A percentile compares a stretch with the other conserved stretches of the same genome.
phyloP scores from a whole-genome alignment of 179 eudicot species.

The Corrigiola litoralis region DNA sequence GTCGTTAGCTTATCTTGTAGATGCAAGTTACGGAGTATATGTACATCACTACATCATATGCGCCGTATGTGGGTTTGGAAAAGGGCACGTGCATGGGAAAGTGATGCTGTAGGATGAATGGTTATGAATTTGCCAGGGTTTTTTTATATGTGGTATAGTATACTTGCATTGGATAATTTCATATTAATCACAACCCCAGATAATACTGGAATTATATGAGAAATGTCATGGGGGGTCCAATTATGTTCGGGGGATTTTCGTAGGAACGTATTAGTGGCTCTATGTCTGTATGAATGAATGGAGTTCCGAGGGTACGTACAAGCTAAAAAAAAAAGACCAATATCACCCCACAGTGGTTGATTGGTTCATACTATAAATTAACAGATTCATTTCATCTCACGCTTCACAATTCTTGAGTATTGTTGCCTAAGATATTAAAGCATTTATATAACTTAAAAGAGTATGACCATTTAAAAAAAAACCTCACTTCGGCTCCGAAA shows the following conservation, averaged over 20 bases:
- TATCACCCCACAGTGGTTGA: too few species aligned
- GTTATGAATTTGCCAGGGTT: constrained; percentile 19
- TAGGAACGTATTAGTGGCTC: neutral
- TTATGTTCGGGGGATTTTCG: neutral
- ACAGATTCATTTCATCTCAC: too few species aligned
- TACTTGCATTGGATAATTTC: constrained; percentile 1
- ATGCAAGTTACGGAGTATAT: neutral
- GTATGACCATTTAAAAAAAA: too few species aligned
- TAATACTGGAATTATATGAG: neutral
- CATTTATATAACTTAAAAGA: too few species aligned
- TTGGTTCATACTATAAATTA: too few species aligned
- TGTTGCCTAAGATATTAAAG: too few species aligned
- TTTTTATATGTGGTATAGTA: neutral
- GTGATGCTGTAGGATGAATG: constrained; percentile 17
- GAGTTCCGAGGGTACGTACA: too few species aligned
- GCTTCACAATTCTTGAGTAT: too few species aligned
- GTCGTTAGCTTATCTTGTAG: constrained; percentile 2
- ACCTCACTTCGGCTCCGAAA: too few species aligned
- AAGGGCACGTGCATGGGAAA: constrained; percentile 15
- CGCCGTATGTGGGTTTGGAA: neutral
- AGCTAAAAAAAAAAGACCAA: too few species aligned
- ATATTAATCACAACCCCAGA: neutral
- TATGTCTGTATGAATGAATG: too few species aligned
- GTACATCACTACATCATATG: neutral
- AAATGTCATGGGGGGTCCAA: neutral